Conservation (phyloP, 495 filamentous ascomycete genomes). For the Penicillium arizonense region DNA sequence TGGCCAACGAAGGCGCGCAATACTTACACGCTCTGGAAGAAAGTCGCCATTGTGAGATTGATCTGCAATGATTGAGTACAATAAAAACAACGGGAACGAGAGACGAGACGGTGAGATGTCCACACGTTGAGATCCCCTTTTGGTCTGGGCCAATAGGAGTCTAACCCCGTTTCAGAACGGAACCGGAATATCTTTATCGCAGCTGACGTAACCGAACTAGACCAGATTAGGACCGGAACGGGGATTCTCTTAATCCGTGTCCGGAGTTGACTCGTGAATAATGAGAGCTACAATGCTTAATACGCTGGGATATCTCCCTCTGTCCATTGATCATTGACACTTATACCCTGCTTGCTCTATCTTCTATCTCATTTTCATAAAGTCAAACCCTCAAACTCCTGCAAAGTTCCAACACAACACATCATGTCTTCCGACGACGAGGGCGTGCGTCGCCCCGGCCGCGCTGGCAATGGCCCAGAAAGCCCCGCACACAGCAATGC, state of each 20-base stretch:
- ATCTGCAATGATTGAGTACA: constrained; percentile 4
- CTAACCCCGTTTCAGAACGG: constrained; percentile 18
- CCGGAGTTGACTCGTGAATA: neutral
- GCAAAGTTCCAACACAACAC: neutral
- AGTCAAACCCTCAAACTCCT: neutral
- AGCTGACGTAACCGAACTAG: no score
- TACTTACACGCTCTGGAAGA: constrained; percentile 80
- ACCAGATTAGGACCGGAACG: neutral
- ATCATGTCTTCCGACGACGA: constrained; percentile 48
- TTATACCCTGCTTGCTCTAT: neutral
- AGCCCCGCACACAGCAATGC: constrained; percentile 32
- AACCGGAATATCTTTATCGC: neutral
- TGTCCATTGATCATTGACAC: no score
- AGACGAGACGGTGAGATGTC: constrained; percentile 10
- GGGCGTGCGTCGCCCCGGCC: constrained; percentile 39
- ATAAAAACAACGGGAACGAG: constrained; percentile 5
- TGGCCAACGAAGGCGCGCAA: constrained; percentile 3
- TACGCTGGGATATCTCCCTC: no score
- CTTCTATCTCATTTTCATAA: neutral
- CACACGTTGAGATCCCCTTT: constrained; percentile 13
- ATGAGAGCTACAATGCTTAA: constrained; percentile 2
- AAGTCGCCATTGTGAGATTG: constrained; percentile 61
- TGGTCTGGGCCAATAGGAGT: constrained; percentile 27
- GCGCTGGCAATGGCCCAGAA: constrained; percentile 23
- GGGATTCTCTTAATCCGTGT: constrained; percentile 7